Percentiles rank a stretch among this genome's conserved stretches.
Conservation (phyloP, 2,329 filamentous ascomycete species). For the Colletotrichum coccodes region DNA sequence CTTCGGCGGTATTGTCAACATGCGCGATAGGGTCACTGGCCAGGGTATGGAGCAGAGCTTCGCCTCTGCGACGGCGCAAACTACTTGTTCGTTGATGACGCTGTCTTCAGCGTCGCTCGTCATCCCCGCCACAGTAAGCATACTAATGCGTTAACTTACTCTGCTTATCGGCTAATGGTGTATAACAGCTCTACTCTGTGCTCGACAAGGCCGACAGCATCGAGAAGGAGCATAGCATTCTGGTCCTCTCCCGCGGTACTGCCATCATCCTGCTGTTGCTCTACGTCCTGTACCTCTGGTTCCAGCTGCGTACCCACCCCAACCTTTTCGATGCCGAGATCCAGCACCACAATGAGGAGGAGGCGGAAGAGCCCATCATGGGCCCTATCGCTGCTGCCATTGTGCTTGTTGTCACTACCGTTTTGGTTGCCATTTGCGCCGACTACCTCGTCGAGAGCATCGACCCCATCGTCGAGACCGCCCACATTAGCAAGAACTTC, state of each 20-base stretch:
- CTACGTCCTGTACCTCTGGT: slow-evolving; percentile 81
- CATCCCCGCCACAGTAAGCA: slow-evolving; percentile 75
- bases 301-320: slow-evolving; percentile 81
- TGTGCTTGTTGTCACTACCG: slow-evolving; percentile 76
- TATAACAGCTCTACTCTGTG: slow-evolving; percentile 70
- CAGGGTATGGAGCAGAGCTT: slow-evolving; percentile 75
- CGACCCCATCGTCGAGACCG: slow-evolving; percentile 74
- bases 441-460: slow-evolving; percentile 83
- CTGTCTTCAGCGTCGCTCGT: slow-evolving; percentile 82
- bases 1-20: slow-evolving; percentile 75
- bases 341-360: slow-evolving; percentile 40
- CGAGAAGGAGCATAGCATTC: slow-evolving; percentile 65
- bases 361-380: slow-evolving; percentile 62
- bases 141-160: background rate
- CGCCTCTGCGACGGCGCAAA: slow-evolving; percentile 81
- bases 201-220: slow-evolving; percentile 57
- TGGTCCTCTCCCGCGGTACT: slow-evolving; percentile 79
- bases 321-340: slow-evolving; percentile 73
- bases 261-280: slow-evolving; percentile 79
- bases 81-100: slow-evolving; percentile 79
- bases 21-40: slow-evolving; percentile 62
- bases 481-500: slow-evolving; percentile 81
- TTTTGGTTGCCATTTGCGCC: slow-evolving; percentile 78
- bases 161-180: slow-evolving; percentile 1
- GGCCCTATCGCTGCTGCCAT: slow-evolving; percentile 70